phyloP scores from a whole-genome alignment of 2,329 filamentous ascomycete genomes.

The Fusarium proliferatum region DNA sequence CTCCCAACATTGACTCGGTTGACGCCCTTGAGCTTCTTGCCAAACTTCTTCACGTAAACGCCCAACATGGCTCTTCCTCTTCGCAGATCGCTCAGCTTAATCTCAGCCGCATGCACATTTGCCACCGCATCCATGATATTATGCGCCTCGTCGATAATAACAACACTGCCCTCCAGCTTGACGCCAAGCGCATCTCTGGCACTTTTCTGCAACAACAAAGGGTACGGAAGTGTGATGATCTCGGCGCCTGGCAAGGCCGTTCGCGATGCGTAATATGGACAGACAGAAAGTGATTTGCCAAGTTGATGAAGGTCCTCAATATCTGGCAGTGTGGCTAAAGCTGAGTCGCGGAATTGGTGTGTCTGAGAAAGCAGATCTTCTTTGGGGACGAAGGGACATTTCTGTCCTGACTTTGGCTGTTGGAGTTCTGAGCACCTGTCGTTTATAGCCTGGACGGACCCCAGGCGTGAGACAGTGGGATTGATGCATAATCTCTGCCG shows the following conservation, averaged over 20 bases:
- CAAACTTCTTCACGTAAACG: conserved; percentile 86
- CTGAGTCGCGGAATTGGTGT: conserved; percentile 85
- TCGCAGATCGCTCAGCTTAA: conserved; percentile 78
- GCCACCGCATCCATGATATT: conserved; percentile 97
- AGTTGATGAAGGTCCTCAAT: conserved; percentile 89
- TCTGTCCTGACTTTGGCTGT: conserved; percentile 68
- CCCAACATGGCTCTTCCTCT: conserved; percentile 80
- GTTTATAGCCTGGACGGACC: conserved; percentile 84
- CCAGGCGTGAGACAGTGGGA: conserved; percentile 77
- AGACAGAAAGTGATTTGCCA: conserved; percentile 82
- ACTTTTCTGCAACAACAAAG: conserved; percentile 85
- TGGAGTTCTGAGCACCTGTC: conserved; percentile 93
- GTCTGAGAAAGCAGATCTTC: conserved; percentile 78
- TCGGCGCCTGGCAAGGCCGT: conserved; percentile 84
- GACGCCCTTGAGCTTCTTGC: conserved; percentile 87
- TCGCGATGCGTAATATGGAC: conserved; percentile 96
- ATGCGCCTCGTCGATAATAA: conserved; percentile 98
- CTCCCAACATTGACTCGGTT: conserved; percentile 94
- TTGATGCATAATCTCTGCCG: conserved; percentile 94
- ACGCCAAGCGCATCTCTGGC: conserved; percentile 89
- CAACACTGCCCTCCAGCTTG: conserved; percentile 85
- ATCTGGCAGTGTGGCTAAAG: conserved; percentile 86
- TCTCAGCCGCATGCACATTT: conserved; percentile 83
- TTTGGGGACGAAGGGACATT: conserved; percentile 82
- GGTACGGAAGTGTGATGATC: conserved; percentile 93